Evolutionary conservation across 75 land plant genomes (phyloP).

Genomic region (Isoetes taiwanensis): DNA sequence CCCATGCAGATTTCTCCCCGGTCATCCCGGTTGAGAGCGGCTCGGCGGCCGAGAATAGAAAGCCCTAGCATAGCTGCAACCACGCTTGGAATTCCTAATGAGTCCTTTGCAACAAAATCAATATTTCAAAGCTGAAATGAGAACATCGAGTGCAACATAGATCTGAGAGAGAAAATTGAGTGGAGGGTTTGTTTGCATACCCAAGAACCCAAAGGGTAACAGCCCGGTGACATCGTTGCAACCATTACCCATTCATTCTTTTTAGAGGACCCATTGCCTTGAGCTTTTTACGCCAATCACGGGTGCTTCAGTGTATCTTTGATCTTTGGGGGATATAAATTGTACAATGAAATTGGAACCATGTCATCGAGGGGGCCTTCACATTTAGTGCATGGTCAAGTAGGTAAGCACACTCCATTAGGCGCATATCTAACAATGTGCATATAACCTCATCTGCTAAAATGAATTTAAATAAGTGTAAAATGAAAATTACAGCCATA

Average conservation of each 20-base stretch:
- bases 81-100: constrained; percentile 78
- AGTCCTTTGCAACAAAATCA: constrained; percentile 41
- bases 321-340: constrained; percentile 84
- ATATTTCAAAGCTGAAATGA: no score
- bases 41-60: constrained; percentile 67
- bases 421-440: no score
- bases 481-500: no score
- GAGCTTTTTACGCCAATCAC: constrained; percentile 70
- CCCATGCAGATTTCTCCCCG: constrained; percentile 99
- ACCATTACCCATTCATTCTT: constrained; percentile 92
- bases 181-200: constrained; percentile 27
- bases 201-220: constrained; percentile 95
- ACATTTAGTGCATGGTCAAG: no score
- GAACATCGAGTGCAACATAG: not conserved
- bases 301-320: constrained; percentile 98
- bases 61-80: constrained; percentile 98
- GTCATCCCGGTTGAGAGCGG: constrained; percentile 95
- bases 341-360: constrained; percentile 74
- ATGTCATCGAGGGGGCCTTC: no score
- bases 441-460: no score
- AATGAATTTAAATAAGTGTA: no score
- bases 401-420: no score
- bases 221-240: constrained; percentile 91
- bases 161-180: no score
- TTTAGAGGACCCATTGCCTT: constrained; percentile 74